phyloP scores from a whole-genome alignment of 257 asterid genomes.

The Gentiana dahurica region DNA sequence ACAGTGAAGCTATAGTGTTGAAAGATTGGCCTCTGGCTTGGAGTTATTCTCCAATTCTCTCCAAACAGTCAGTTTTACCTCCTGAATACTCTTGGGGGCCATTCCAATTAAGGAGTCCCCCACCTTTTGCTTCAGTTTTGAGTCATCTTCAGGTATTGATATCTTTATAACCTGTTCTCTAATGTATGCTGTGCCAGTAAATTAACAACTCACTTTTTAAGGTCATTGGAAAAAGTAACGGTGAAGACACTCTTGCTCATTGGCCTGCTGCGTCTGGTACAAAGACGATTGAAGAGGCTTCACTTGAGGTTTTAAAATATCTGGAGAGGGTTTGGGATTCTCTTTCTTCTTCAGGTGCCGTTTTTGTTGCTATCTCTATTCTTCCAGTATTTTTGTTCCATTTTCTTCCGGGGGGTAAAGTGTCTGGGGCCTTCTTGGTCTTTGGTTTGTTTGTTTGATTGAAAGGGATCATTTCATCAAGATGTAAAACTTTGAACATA shows the following conservation, averaged over 20 bases:
- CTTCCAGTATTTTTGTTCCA: not conserved
- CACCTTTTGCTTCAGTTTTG: conserved; percentile 53
- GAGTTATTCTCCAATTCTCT: conserved; percentile 87
- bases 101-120: conserved; percentile 83
- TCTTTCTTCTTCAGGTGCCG: conserved; percentile 69
- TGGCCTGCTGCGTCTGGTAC: conserved; percentile 79
- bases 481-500: not conserved
- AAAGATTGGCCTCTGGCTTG: conserved; percentile 98
- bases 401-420: not conserved
- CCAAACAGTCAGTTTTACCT: conserved; percentile 69
- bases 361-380: not conserved
- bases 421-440: not conserved
- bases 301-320: conserved; percentile 68
- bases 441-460: too few species aligned
- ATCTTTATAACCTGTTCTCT: conserved; percentile 3
- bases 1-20: conserved; percentile 60
- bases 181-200: too few species aligned
- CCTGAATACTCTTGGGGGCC: conserved; percentile 95
- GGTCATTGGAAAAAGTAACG: conserved; percentile 73
- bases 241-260: conserved; percentile 91
- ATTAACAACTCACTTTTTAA: conserved; percentile 11
- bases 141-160: conserved; percentile 70
- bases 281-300: conserved; percentile 80
- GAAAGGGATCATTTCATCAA: not conserved
- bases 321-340: conserved; percentile 64